These are phyloP conservation scores for Penicillium subrubescens DNA, from an alignment of 495 filamentous ascomycete species.

Conservation along the genomic window DNA sequence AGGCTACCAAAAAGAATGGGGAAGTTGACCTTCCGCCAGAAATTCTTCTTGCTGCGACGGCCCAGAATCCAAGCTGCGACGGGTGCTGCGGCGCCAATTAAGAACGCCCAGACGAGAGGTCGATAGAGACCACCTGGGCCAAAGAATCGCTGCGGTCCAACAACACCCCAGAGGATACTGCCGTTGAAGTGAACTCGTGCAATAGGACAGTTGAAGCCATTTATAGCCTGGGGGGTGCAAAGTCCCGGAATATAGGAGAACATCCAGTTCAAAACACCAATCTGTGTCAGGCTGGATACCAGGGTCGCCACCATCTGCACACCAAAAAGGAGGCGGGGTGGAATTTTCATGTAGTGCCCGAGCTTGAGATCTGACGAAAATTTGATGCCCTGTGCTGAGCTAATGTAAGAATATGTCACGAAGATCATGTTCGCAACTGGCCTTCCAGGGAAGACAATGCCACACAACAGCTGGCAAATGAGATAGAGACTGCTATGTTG, in stretches of 20 bases:
- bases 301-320: constrained; percentile 82
- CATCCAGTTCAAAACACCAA: constrained; percentile 88
- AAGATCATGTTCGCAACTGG: constrained; percentile 92
- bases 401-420: constrained; percentile 73
- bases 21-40: constrained; percentile 45
- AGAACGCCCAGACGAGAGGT: constrained; percentile 66
- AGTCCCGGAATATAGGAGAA: constrained; percentile 73
- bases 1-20: constrained; percentile 45
- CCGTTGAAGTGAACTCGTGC: constrained; percentile 90
- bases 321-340: constrained; percentile 70
- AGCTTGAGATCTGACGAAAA: constrained; percentile 62
- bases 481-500: constrained; percentile 78
- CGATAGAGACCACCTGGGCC: constrained; percentile 69
- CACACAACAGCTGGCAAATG: constrained; percentile 77
- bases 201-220: constrained; percentile 86
- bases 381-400: constrained; percentile 53
- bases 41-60: constrained; percentile 51
- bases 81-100: constrained; percentile 69
- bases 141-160: constrained; percentile 74
- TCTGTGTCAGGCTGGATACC: constrained; percentile 77
- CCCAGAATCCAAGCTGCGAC: constrained; percentile 64
- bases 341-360: constrained; percentile 93
- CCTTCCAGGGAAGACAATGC: constrained; percentile 74
- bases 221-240: constrained; percentile 75
- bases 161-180: constrained; percentile 85